Conservation (phyloP, 345 rosid species). For the Lepidium africanum region DNA sequence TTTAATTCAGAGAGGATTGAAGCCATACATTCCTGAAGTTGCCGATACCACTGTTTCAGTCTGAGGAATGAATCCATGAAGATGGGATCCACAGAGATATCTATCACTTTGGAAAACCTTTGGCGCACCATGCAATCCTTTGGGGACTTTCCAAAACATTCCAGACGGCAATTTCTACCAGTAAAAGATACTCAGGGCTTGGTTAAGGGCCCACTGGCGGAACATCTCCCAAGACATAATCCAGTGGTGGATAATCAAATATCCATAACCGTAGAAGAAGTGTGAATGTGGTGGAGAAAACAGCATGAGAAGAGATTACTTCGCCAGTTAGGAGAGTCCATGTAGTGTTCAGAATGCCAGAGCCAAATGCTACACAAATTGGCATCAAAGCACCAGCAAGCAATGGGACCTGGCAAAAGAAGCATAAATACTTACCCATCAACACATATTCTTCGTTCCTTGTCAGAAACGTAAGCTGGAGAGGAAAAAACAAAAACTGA, state of each 20-base stretch:
- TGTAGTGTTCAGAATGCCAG: constrained; percentile 45
- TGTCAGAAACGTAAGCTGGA: background rate
- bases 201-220: constrained; percentile 53
- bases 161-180: constrained; percentile 72
- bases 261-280: constrained; percentile 87
- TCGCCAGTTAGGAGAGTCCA: constrained; percentile 78
- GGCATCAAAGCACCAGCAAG: constrained; percentile 90
- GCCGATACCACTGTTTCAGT: constrained; percentile 70
- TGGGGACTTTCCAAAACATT: constrained; percentile 54
- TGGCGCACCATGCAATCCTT: constrained; percentile 42
- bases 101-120: constrained; percentile 47
- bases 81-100: constrained; percentile 44
- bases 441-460: background rate
- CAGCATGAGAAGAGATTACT: constrained; percentile 62
- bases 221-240: constrained; percentile 59
- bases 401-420: constrained; percentile 56
- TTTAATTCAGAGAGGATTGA: constrained; percentile 72
- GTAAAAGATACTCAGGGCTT: constrained; percentile 71
- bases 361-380: constrained; percentile 90
- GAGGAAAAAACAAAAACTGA: constrained; percentile 31
- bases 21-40: constrained; percentile 80
- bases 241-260: constrained; percentile 76
- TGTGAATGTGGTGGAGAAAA: constrained; percentile 83
- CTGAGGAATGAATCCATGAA: constrained; percentile 84
- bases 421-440: constrained; percentile 6